Conservation (phyloP, 495 filamentous ascomycete genomes). For the Amniculicola lignicola region DNA sequence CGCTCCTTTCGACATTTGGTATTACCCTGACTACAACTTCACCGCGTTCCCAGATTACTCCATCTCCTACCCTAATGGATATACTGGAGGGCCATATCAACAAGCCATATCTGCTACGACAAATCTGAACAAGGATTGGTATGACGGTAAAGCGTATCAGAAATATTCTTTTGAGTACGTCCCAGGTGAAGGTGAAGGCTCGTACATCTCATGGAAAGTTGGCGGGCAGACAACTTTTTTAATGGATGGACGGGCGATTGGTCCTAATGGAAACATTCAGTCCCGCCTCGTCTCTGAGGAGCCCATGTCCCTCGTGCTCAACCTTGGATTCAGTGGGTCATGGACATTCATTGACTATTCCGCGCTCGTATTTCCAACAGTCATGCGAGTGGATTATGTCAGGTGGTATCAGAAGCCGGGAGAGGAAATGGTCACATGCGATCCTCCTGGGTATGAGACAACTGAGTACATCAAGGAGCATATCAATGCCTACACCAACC, state of each 20-base stretch:
- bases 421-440: conserved; percentile 61
- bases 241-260: conserved; percentile 61
- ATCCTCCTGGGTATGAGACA: conserved; percentile 67
- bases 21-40: conserved; percentile 60
- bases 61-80: conserved; percentile 61
- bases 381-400: conserved; percentile 70
- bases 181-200: conserved; percentile 53
- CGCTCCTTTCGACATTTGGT: conserved; percentile 75
- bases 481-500: conserved; percentile 59
- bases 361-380: conserved; percentile 62
- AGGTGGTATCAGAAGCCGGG: conserved; percentile 69
- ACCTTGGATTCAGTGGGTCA: conserved; percentile 67
- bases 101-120: conserved; percentile 71
- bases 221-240: conserved; percentile 66
- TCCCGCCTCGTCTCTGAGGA: conserved; percentile 66
- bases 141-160: conserved; percentile 69
- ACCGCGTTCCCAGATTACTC: conserved; percentile 56
- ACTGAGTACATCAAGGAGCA: conserved; percentile 67
- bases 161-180: conserved; percentile 70
- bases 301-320: conserved; percentile 66
- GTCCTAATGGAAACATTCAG: conserved; percentile 72
- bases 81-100: conserved; percentile 67
- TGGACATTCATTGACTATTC: conserved; percentile 49
- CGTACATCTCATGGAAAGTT: conserved; percentile 66
- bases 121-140: conserved; percentile 72